A percentile compares a stretch with the other conserved stretches of the same genome.
Conservation (phyloP, 2,329 filamentous ascomycete genomes). For the Hypoxylon sp. region DNA sequence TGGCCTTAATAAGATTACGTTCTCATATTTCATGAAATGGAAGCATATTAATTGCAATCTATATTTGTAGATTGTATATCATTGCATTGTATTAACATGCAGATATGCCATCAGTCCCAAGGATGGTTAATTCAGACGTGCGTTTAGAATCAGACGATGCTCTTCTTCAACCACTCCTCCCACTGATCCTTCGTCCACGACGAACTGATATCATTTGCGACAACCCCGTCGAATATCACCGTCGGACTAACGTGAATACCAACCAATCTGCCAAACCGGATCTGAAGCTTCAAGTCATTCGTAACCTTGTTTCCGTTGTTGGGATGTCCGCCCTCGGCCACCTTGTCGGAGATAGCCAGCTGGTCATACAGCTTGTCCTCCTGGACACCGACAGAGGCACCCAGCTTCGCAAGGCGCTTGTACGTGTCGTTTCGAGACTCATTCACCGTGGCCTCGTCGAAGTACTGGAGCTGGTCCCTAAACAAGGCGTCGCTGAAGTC, state of each 20-base stretch:
- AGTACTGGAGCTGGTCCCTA: slow-evolving; percentile 75
- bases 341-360: slow-evolving; percentile 73
- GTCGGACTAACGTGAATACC: slow-evolving; percentile 93
- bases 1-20: background rate
- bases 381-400: slow-evolving; percentile 71
- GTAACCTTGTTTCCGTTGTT: slow-evolving; percentile 87
- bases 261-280: slow-evolving; percentile 80
- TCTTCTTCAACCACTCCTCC: slow-evolving; percentile 79
- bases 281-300: slow-evolving; percentile 81
- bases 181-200: slow-evolving; percentile 83
- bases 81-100: no score
- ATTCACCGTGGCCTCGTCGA: slow-evolving; percentile 83
- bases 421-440: slow-evolving; percentile 90
- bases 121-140: background rate
- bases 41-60: no score
- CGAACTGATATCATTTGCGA: slow-evolving; percentile 80
- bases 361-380: slow-evolving; percentile 74
- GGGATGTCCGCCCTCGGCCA: slow-evolving; percentile 70
- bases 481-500: slow-evolving; percentile 75
- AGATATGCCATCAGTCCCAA: no score
- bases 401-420: slow-evolving; percentile 78
- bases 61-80: no score
- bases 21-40: no score
- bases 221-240: slow-evolving; percentile 85
- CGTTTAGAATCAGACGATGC: slow-evolving; percentile 55